phyloP scores from a whole-genome alignment of 768 basidiomycete genomes.

The Hericium alpestre region DNA sequence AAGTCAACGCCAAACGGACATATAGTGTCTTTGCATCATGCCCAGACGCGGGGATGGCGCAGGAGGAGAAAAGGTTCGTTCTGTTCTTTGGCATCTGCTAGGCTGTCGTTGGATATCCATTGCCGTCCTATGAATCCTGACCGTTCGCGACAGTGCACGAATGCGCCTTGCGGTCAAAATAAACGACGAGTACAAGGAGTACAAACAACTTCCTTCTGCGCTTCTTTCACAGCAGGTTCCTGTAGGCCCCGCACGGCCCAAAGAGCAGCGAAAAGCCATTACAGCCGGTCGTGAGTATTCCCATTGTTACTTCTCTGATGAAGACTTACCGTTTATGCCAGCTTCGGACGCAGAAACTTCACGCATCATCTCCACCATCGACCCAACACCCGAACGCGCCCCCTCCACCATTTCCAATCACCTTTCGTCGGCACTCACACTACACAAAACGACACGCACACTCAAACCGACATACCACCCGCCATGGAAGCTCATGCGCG shows the following conservation, averaged over 20 bases:
- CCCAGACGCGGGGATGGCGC: constrained; percentile 46
- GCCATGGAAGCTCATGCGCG: constrained; percentile 90
- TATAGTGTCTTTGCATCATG: constrained; percentile 58
- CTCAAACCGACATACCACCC: constrained; percentile 95
- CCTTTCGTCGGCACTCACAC: constrained; percentile 81
- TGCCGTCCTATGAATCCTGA: neutral
- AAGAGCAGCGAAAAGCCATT: constrained; percentile 51
- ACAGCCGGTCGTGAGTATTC: constrained; percentile 53
- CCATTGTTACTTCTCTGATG: neutral
- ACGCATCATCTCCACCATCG: constrained; percentile 62
- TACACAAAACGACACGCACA: constrained; percentile 88
- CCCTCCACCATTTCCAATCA: constrained; percentile 64
- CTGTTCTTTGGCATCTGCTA: neutral
- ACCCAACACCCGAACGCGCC: constrained; percentile 56
- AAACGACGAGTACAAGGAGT: constrained; percentile 80
- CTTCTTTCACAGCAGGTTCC: constrained; percentile 73
- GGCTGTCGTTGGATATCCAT: no score
- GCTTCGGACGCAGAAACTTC: constrained; percentile 34
- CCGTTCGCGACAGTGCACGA: constrained; percentile 37
- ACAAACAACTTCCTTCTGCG: constrained; percentile 72
- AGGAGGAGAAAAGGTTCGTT: constrained; percentile 66
- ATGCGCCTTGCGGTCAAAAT: constrained; percentile 77
- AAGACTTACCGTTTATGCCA: neutral
- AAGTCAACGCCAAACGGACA: constrained; percentile 59
- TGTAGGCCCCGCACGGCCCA: constrained; percentile 71